phyloP scores from a whole-genome alignment of 2,329 filamentous ascomycete genomes.

The Paecilomyces formosus region DNA sequence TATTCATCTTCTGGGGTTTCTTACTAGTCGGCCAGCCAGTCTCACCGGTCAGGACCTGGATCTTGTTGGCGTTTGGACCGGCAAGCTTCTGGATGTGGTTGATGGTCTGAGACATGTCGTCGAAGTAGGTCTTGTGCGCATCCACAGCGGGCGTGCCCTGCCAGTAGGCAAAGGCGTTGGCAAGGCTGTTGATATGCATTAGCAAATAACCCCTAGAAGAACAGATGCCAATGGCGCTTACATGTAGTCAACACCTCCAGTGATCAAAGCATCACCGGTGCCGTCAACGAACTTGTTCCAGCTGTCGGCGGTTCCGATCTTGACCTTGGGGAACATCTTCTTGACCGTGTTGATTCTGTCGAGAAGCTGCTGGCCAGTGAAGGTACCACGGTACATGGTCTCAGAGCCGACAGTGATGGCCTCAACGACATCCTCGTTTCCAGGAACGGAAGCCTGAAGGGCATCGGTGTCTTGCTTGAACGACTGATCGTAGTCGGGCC shows the following conservation, averaged over 20 bases:
- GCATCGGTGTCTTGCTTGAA: conserved; percentile 56
- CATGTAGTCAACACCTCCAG: conserved; percentile 53
- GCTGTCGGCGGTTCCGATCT: conserved; percentile 61
- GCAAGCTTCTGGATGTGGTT: conserved; percentile 54
- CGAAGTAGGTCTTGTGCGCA: conserved; percentile 56
- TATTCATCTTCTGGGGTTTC: not conserved
- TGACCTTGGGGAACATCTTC: conserved; percentile 46
- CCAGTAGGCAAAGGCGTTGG: conserved; percentile 69
- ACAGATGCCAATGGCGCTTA: conserved; percentile 19
- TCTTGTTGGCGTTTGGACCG: conserved; percentile 43
- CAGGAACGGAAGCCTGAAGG: conserved; percentile 37
- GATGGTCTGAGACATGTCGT: conserved; percentile 59
- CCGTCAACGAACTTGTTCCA: conserved; percentile 68
- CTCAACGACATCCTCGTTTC: conserved; percentile 53
- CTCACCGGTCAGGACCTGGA: conserved; percentile 64
- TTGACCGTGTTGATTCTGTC: conserved; percentile 57
- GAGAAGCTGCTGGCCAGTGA: conserved; percentile 54
- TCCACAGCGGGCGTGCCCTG: conserved; percentile 54
- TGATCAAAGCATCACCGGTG: conserved; percentile 57
- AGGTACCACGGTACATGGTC: conserved; percentile 61
- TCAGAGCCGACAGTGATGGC: conserved; percentile 66
- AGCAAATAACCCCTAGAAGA: not conserved
- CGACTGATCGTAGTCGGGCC: conserved; percentile 56
- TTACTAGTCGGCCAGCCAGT: conserved; percentile 57
- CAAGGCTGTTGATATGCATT: conserved; percentile 34